Evolutionary conservation across 169 alveolate genomes (phyloP).

Genomic region (Plasmodium reichenowi): DNA sequence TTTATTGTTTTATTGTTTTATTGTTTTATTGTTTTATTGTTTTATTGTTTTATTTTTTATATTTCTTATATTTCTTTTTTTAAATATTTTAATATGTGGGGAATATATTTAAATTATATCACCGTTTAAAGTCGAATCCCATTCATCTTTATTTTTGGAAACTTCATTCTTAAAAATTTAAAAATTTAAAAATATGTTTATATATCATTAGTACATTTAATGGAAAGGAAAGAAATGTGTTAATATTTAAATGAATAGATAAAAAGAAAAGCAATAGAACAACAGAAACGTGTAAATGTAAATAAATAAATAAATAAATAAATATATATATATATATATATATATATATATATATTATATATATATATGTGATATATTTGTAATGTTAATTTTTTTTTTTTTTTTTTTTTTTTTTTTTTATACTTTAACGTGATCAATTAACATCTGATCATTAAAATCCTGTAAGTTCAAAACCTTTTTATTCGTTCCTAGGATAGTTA

Average conservation of each 20-base stretch:
- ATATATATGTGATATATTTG: background rate
- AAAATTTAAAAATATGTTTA: slow-evolving; percentile 11
- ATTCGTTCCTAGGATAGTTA: slow-evolving; percentile 19
- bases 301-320: background rate
- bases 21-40: too few relatives aligned
- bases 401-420: background rate
- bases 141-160: slow-evolving; percentile 34
- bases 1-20: too few relatives aligned
- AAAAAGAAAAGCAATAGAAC: too few relatives aligned
- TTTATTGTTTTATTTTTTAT: too few relatives aligned
- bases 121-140: slow-evolving; percentile 34
- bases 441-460: slow-evolving; percentile 22
- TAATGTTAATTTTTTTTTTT: background rate
- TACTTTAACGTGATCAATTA: slow-evolving; percentile 49
- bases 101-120: background rate
- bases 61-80: too few relatives aligned
- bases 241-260: background rate
- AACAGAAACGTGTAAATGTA: background rate
- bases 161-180: slow-evolving; percentile 39
- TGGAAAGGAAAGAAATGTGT: background rate
- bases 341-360: background rate
- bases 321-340: background rate
- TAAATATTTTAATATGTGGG: too few relatives aligned
- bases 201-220: background rate
- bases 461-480: slow-evolving; percentile 35